These are phyloP conservation scores for Platismatia glauca DNA, from an alignment of 495 filamentous ascomycete species.

Conservation along the genomic window DNA sequence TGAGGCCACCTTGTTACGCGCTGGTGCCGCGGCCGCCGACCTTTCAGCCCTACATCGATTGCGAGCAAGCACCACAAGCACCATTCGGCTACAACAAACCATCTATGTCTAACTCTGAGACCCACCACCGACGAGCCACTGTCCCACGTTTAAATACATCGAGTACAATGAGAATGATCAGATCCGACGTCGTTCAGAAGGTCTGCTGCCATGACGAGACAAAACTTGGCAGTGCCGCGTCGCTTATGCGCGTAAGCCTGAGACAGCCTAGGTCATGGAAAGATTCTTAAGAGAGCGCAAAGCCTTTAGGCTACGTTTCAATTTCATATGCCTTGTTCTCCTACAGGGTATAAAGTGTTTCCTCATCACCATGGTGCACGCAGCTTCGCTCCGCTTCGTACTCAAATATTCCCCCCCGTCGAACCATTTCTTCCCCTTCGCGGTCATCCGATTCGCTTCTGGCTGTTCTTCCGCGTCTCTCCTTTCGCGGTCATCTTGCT, in stretches of 20 bases:
- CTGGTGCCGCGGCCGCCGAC: too few relatives aligned
- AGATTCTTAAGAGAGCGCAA: not conserved
- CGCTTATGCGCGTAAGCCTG: not conserved
- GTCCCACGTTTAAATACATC: too few relatives aligned
- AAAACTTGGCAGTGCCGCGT: not conserved
- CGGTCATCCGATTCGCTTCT: not conserved
- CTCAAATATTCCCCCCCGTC: too few relatives aligned
- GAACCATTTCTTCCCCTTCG: not conserved
- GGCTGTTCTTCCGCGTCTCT: not conserved
- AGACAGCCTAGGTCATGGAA: not conserved
- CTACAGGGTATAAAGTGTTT: not conserved
- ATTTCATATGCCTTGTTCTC: not conserved
- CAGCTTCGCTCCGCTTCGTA: too few relatives aligned
- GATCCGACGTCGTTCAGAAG: not conserved
- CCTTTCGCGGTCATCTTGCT: not conserved
- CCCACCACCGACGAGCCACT: too few relatives aligned
- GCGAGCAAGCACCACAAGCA: too few relatives aligned
- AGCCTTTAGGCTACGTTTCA: not conserved
- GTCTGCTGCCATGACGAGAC: not conserved
- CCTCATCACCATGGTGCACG: too few relatives aligned
- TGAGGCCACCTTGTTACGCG: too few relatives aligned
- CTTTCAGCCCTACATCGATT: too few relatives aligned
- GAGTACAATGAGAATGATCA: too few relatives aligned
- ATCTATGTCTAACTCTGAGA: too few relatives aligned
- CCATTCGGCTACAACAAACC: too few relatives aligned